A percentile compares a stretch with the other conserved stretches of the same genome.
Evolutionary conservation across 768 basidiomycete species (phyloP).

Genomic region (Kwoniella europaea): DNA sequence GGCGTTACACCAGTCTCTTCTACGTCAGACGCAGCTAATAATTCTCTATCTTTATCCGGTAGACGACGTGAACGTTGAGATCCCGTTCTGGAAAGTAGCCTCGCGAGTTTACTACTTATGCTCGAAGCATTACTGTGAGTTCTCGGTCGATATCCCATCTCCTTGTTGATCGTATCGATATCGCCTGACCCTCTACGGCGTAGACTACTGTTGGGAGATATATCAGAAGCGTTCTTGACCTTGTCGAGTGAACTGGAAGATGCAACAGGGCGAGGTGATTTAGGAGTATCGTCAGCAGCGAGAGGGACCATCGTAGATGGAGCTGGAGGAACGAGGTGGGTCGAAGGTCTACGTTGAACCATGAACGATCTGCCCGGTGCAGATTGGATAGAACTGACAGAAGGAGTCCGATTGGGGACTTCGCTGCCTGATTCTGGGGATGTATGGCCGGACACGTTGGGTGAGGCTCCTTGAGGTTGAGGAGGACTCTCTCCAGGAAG

Average conservation of each 20-base stretch:
- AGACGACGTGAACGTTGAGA: constrained; percentile 34
- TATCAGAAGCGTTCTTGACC: constrained; percentile 20
- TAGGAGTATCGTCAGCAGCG: constrained; percentile 22
- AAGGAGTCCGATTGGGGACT: not conserved
- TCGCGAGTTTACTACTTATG: constrained; percentile 46
- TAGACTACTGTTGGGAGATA: constrained; percentile 37
- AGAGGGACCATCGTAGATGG: constrained; percentile 16
- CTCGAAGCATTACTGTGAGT: constrained; percentile 52
- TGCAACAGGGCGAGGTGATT: constrained; percentile 35
- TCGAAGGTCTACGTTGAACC: constrained; percentile 14
- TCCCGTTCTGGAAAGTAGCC: constrained; percentile 39
- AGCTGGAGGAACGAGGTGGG: constrained; percentile 12
- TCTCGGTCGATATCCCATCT: constrained; percentile 21
- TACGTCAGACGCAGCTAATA: constrained; percentile 15
- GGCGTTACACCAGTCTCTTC: constrained; percentile 23
- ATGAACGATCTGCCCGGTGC: constrained; percentile 2
- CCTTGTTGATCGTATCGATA: constrained; percentile 35
- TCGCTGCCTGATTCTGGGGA: constrained; percentile 20
- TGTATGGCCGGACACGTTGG: constrained; percentile 8
- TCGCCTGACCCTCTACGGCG: constrained; percentile 41
- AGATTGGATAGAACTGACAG: constrained; percentile 7
- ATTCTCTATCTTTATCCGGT: constrained; percentile 21
- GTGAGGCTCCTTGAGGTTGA: constrained; percentile 8
- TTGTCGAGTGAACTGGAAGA: constrained; percentile 47
- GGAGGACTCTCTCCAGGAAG: constrained; percentile 6